A percentile compares a stretch with the other conserved stretches of the same genome.
Evolutionary conservation across 75 land plant genomes (phyloP).

Genomic region (Gnetum montanum): DNA sequence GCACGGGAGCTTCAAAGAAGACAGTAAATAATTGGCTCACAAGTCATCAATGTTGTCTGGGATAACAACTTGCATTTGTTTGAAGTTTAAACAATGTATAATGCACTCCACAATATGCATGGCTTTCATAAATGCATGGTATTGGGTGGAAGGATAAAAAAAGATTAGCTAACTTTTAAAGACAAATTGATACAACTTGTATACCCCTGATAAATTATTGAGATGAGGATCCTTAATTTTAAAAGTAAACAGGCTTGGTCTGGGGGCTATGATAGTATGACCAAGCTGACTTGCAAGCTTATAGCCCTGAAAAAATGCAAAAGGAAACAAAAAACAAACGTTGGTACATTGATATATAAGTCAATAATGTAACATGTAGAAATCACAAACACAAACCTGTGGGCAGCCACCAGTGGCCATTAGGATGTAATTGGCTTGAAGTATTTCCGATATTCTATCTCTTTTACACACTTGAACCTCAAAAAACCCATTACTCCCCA

Average conservation of each 20-base stretch:
- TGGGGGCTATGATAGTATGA: constrained; percentile 74
- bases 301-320: constrained; percentile 48
- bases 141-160: too few relatives aligned
- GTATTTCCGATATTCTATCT: constrained; percentile 14
- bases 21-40: too few relatives aligned
- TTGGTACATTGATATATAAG: not conserved
- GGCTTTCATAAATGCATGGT: too few relatives aligned
- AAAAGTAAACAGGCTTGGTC: constrained; percentile 91
- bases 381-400: constrained; percentile 71
- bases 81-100: too few relatives aligned
- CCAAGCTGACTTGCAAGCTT: constrained; percentile 69
- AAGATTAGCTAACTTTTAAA: too few relatives aligned
- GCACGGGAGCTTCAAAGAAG: too few relatives aligned
- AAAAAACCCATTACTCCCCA: constrained; percentile 33
- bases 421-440: constrained; percentile 71
- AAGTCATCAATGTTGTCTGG: too few relatives aligned
- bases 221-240: constrained; percentile 66
- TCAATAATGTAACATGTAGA: not conserved
- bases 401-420: constrained; percentile 79
- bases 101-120: too few relatives aligned
- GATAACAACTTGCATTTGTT: too few relatives aligned
- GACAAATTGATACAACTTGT: not conserved
- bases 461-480: constrained; percentile 32
- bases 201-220: constrained; percentile 75
- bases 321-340: not conserved